Base-by-base conservation (phyloP, 257 asterid species). In the Eucommia ulmoides region DNA sequence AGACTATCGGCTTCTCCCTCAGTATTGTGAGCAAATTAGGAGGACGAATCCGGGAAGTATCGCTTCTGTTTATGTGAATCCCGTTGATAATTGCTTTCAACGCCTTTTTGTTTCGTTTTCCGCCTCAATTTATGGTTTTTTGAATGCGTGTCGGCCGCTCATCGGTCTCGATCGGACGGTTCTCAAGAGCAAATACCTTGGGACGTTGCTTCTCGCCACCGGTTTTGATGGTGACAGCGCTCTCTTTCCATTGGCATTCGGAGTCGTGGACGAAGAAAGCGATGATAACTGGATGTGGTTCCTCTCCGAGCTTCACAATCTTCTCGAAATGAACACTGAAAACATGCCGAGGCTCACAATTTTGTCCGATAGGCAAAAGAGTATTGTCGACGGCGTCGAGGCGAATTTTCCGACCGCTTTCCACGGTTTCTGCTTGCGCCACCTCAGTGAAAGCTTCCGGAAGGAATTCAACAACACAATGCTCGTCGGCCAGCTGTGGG, bases 281-380 rank as follows among this genome's bases (percentile, higher is more conserved):
- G 83, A 76, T 35, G 88, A 72, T 14, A 71, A 75, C 23, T 82
- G 89, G 93, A 62, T 74, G 81, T 82, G 93, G 93, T 72, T 79
- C 55, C 79, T 82, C 20, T 65, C 79, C 0, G 83, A 76, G 76
- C 65, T 82, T 26, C 89, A 66, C 41, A 72, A 59, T 33, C 81
- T 82, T 33, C 78, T 82, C 4, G 86, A 76, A 45, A 55, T 69
- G 41, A 82, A 82, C 71, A 67, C 83, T 0, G 86, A 72, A 24
- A 79, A 82, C 76, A 82, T 74, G 85, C 93, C 86, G 2, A 74
- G 71, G 69, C 79, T 82, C 20, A 79, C 85, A 6, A 69, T 82
- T 48, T 68, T 82, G 58, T 79, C 93, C 0, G 79, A 79, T 52
- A 68, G 85, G 61, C 76, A 62, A 21, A 74, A 70, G 69, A 52